Base-by-base conservation (phyloP, 1,284 basidiomycete genomes). In the Ganoderma sp. region DNA sequence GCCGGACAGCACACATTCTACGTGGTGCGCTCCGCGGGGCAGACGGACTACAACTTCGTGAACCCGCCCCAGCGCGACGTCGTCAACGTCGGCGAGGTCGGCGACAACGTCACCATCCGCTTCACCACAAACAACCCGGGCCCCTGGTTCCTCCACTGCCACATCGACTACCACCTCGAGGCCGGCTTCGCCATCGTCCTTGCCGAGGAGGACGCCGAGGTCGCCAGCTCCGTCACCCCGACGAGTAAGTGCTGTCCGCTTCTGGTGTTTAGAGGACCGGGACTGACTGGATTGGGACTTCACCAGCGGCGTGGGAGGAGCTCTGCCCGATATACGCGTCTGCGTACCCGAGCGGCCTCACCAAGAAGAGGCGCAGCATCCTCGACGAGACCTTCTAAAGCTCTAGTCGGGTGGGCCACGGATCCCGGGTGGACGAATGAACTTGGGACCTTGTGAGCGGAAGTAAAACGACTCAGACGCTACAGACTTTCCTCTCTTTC, bases 31-130 rank as follows among this genome's bases (percentile, higher is more conserved):
- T 71, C 69, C 25, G 74, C 77, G 3, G 75, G 75, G 2, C 73
- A 61, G 41, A 58, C 61, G 22, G 67, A 69, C 3, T 75, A 75
- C 69, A 79, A 79, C 73, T 79, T 71, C 48, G 76, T 39, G 8
- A 75, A 79, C 71, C 78, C 78, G 12, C 71, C 75, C 63, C 71
- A 72, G n/a, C 74, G 78, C 58, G 78, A 79, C 61, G 71, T 73
- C 3, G 77, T 79, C 50, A 75, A 61, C 68, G 71, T 43, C 12
- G 61, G 61, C 48, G 50, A 12, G 7, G 19, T 10, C 39, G 61
- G 61, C 45, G 61, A 63, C 61, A 63, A 63, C 61, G 61, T 63
- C 61, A 63, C 61, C 34, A 63, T 63, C 37, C 62, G 62, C 48
- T 63, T 63, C 62, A 34, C 45, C 15, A 63, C 62, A n/a, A 25